Evolutionary conservation across 2,329 filamentous ascomycete species (phyloP).

Genomic region (Hypoxylon sp.): DNA sequence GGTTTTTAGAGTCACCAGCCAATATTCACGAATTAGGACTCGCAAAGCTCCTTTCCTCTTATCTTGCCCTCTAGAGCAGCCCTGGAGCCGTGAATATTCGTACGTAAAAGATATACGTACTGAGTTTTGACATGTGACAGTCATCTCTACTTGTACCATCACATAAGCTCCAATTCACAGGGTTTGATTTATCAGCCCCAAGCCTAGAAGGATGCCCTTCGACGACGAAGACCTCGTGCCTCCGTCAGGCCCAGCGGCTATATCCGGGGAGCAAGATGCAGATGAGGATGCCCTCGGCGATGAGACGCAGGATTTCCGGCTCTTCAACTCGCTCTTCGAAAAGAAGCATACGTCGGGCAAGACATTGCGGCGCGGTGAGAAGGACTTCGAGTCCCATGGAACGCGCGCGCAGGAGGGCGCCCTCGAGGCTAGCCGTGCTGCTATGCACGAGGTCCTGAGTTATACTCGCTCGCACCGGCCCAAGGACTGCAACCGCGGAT

Average conservation of each 20-base stretch:
- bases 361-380: slow-evolving; percentile 91
- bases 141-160: not conserved
- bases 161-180: slow-evolving; percentile 1
- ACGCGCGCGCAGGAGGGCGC: slow-evolving; percentile 84
- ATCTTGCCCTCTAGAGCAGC: not conserved
- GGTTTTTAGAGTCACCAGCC: no score
- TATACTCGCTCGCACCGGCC: slow-evolving; percentile 82
- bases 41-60: not conserved
- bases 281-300: slow-evolving; percentile 76
- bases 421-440: slow-evolving; percentile 84
- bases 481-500: slow-evolving; percentile 76
- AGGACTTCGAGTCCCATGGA: slow-evolving; percentile 96
- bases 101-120: not conserved
- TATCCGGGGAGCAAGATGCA: slow-evolving; percentile 52
- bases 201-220: slow-evolving; percentile 45
- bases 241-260: slow-evolving; percentile 29
- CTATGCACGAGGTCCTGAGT: slow-evolving; percentile 89
- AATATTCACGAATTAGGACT: not conserved
- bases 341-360: slow-evolving; percentile 65
- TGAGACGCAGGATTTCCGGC: slow-evolving; percentile 88
- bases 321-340: slow-evolving; percentile 70
- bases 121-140: slow-evolving; percentile 24
- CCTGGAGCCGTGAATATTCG: not conserved
- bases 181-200: not conserved
- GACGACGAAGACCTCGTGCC: slow-evolving; percentile 50